Base-by-base conservation (phyloP, 371 early-diverging fungal species). In the Mucor saturninus region DNA sequence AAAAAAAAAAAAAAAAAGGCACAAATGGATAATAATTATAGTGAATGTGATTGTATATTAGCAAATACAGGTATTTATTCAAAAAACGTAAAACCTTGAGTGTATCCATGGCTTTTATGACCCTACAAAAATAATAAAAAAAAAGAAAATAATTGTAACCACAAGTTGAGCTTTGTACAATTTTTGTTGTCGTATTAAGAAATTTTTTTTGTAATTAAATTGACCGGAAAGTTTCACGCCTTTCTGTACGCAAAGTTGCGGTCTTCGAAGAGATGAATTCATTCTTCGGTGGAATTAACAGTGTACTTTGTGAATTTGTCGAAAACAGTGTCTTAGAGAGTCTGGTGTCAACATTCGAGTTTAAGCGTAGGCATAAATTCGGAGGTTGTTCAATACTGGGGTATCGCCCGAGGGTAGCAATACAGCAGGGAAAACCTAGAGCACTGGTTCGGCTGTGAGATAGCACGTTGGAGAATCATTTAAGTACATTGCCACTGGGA, bases 371-470 rank as follows among this genome's bases (percentile, higher is more conserved):
- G 76, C 72, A 59, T 55, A 71, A 66, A 56, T 39, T 63, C 48
- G 77, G 79, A 73, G 77, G 80, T 78, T 80, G 74, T 74, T 79
- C 71, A 83, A 80, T 80, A 80, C 71, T 74, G 70, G 69, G 75
- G 83, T 54, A 78, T 38, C 30, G 83, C 83, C 83, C 83, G 77
- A 83, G 83, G 79, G 79, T 80, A 80, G 83, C 68, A 83, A 83
- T 80, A 80, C 79, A 83, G 80, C 83, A 83, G 83, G 83, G 83
- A 83, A 83, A 83, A 83, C 83, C 65, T 54, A 76, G 73, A 83
- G 83, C 78, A 83, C 71, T 70, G 68, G 73, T 56, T 67, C 79
- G 80, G 80, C 83, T 78, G 79, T 69, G 68, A 83, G 80, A 72
- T 83, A 61, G 80, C 83, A 83, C 83, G 67, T 71, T 62, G 73